Evolutionary conservation across 306 rosid species (phyloP), one percentile per base, ranked within the genome.

Genomic region (Calophaca sinica): DNA sequence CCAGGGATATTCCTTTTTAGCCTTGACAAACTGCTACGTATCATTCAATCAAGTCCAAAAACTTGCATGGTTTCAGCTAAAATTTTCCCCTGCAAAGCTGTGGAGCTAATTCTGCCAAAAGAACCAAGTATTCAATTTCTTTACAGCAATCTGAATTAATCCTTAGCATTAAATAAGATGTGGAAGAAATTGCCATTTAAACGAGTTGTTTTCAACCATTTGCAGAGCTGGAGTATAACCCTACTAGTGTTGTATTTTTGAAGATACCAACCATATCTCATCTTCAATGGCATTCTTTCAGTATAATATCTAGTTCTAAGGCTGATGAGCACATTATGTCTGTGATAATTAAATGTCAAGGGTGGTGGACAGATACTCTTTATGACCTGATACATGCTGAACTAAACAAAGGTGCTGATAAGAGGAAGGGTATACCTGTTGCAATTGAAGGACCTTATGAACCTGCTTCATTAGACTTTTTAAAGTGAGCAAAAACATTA

Each of bases 361-460:
- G 97, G 46, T 70, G 83, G 39, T 94, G 98, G 98, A 91, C 98
- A 11, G 87, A 66, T 67, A 87, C 96, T 70, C 90, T 94, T 59
- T 79, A 66, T 68, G 78, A 86, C 48, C 53, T 91, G 86, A 82
- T 91, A 71, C 84, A 86, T 36, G 81, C 83, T 39, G 86, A 85
- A 75, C 66, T 81, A 9, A 75, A 85, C 61, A 85, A 79, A 28
- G 84, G 82, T 39, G 46, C 82, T 11, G 87, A 81, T 63, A 81
- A 71, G 72, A 51, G 62, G 69, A 88, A 80, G 62, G 80, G 83
- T 78, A 81, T 91, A 59, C 84, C 91, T 59, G 76, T 94, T 77
- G 94, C 93, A 49, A 82, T 88, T 38, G 96, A 94, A 85, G 98
- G 98, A 71, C 98, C 98, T 65, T 91, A 94, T 81, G 98, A 90